Evolutionary conservation across 495 filamentous ascomycete genomes (phyloP), one percentile per base, ranked within the genome.

Genomic region (Chaetomium fimeti): DNA sequence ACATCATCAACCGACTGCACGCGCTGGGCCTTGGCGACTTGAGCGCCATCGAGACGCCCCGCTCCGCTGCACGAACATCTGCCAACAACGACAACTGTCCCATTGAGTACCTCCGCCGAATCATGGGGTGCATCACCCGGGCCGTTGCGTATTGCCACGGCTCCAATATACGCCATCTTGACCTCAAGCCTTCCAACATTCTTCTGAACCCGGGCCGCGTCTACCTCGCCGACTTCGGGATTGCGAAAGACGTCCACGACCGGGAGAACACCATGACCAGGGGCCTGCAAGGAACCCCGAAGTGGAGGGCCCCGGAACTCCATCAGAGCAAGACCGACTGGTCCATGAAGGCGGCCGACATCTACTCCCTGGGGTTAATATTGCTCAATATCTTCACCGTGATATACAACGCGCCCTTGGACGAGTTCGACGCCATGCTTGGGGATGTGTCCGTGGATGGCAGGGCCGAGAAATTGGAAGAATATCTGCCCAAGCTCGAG

Each of bases 101-200:
- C 22, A 42, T 78, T 4, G 55, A 66, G 11, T 77, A 71, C 54
- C 70, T 79, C 2, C 71, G 68, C 27, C 63, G 70, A 29, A 69
- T 75, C 38, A 69, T 74, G 38, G 77, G 77, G 12, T 79, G 77
- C 66, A 71, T 77, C 32, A 68, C 77, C 1, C 70, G 71, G 12
- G 79, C 78, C 11, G 67, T 81, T n/a, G 67, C 70, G 0, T 78
- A 76, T 64, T 72, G 76, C 47, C 79, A 81, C 52, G 58, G 72
- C 13, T 69, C 72, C 49, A 70, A 75, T 49, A 71, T 80, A 48
- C 72, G 77, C 57, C 78, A 79, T 61, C 72, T 75, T 15, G 78
- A 80, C 53, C 70, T 80, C 27, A 80, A 80, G 60, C 78, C 78
- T 5, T 69, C 72, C 38, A 80, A 80, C 49, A 79, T 80, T 60